A percentile compares a stretch with the other conserved stretches of the same genome.
phyloP scores from a whole-genome alignment of 208 protist species.

The Porcisia deanei region DNA sequence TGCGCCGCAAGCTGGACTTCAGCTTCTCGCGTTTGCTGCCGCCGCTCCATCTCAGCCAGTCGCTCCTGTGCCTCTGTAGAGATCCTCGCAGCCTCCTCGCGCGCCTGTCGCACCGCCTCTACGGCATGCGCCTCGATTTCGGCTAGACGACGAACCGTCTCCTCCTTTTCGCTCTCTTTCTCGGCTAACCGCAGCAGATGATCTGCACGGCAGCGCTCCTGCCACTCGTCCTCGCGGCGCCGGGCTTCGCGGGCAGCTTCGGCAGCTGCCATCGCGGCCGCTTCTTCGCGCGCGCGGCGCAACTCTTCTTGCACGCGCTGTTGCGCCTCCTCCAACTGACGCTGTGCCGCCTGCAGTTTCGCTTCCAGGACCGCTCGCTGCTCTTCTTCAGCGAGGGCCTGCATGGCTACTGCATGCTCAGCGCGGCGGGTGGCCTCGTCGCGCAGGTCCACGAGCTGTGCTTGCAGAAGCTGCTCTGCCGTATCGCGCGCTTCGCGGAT shows the following conservation, averaged over 20 bases:
- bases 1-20: slow-evolving; percentile 42
- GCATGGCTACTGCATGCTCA: slow-evolving; percentile 46
- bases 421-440: slow-evolving; percentile 39
- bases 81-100: slow-evolving; percentile 39
- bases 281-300: slow-evolving; percentile 43
- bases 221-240: slow-evolving; percentile 38
- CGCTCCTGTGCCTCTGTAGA: slow-evolving; percentile 43
- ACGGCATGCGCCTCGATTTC: slow-evolving; percentile 40
- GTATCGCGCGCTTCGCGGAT: slow-evolving; percentile 43
- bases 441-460: slow-evolving; percentile 36
- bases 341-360: slow-evolving; percentile 56
- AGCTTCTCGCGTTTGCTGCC: slow-evolving; percentile 41
- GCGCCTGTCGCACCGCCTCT: slow-evolving; percentile 41
- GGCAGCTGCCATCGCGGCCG: slow-evolving; percentile 36
- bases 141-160: slow-evolving; percentile 35
- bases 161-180: slow-evolving; percentile 35
- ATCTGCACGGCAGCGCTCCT: slow-evolving; percentile 29
- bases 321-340: slow-evolving; percentile 53
- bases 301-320: slow-evolving; percentile 41
- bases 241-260: slow-evolving; percentile 43
- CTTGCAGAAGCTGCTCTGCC: slow-evolving; percentile 42
- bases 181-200: slow-evolving; percentile 36
- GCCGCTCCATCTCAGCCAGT: slow-evolving; percentile 44
- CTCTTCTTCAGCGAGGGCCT: slow-evolving; percentile 52
- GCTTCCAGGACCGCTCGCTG: slow-evolving; percentile 48